phyloP scores from a whole-genome alignment of 345 rosid genomes.

The Lepidium aucheri region DNA sequence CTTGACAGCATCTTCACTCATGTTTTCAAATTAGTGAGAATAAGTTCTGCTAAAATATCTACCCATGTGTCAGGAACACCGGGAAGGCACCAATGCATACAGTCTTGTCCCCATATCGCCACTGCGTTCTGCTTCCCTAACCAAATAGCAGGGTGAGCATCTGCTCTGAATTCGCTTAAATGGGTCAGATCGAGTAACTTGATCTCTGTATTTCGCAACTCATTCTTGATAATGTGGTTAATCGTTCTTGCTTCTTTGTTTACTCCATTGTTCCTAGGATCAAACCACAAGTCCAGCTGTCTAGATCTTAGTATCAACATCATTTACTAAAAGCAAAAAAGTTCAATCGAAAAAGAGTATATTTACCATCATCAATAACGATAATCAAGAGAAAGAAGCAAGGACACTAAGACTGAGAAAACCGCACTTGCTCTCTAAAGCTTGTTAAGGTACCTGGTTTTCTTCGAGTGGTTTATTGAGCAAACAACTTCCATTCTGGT shows the following conservation, averaged over 20 bases:
- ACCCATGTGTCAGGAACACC: slow-evolving; percentile 91
- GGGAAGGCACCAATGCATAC: slow-evolving; percentile 98
- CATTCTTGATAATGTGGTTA: slow-evolving; percentile 41
- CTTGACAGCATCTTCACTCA: slow-evolving; percentile 2
- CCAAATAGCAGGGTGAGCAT: slow-evolving; percentile 95
- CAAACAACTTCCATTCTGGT: slow-evolving; percentile 89
- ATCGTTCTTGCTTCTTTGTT: slow-evolving; percentile 76
- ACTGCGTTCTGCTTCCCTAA: slow-evolving; percentile 89
- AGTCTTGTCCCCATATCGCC: slow-evolving; percentile 89
- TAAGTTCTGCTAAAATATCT: slow-evolving; percentile 43
- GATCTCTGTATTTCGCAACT: slow-evolving; percentile 42
- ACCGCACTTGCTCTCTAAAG: background rate
- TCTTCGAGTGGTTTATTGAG: slow-evolving; percentile 58
- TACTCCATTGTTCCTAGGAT: slow-evolving; percentile 82
- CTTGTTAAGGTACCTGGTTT: slow-evolving; percentile 43
- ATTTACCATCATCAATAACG: background rate
- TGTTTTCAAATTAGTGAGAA: slow-evolving; percentile 24
- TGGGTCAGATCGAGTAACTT: slow-evolving; percentile 57
- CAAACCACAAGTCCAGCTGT: slow-evolving; percentile 96
- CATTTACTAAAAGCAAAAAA: background rate
- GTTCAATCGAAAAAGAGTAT: background rate
- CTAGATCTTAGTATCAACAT: slow-evolving; percentile 33
- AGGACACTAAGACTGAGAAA: background rate
- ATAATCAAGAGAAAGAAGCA: background rate
- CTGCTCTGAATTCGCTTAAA: slow-evolving; percentile 89